Evolutionary conservation across 176 grass and related monocot genomes (phyloP).

Genomic region (Puya raimondii): DNA sequence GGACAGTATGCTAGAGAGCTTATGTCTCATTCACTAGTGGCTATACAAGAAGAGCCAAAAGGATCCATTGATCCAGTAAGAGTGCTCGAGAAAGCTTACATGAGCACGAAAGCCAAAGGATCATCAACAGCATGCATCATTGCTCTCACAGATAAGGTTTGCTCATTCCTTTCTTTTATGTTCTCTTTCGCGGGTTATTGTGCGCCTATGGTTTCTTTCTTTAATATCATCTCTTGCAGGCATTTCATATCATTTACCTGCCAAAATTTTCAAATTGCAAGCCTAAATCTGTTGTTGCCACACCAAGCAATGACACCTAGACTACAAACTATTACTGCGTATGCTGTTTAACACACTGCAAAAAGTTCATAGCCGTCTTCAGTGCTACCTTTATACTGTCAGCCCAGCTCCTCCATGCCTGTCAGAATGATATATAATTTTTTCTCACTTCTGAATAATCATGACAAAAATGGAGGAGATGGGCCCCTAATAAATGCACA

Average conservation of each 20-base stretch:
- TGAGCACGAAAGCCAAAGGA: conserved; percentile 70
- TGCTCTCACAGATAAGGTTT: conserved; percentile 77
- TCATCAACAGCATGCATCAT: conserved; percentile 97
- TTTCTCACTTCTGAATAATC: too few species aligned
- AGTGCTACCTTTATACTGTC: too few species aligned
- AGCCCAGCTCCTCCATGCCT: too few species aligned
- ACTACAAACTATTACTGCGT: too few species aligned
- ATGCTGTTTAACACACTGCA: too few species aligned
- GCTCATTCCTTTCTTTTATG: neutral
- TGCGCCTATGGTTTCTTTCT: conserved; percentile 4
- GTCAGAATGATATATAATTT: too few species aligned
- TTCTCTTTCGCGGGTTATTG: neutral
- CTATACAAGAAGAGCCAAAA: conserved; percentile 69
- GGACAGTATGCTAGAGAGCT: conserved; percentile 87
- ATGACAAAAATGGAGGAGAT: too few species aligned
- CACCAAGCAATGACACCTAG: too few species aligned
- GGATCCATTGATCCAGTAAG: conserved; percentile 74
- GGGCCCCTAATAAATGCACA: too few species aligned
- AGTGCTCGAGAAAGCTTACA: conserved; percentile 87
- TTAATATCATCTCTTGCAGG: neutral
- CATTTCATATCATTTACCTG: neutral
- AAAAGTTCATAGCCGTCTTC: too few species aligned
- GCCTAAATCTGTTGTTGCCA: neutral
- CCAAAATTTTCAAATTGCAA: neutral
- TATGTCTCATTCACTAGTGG: conserved; percentile 66